These are phyloP conservation scores for Ceratobasidium sp. DNA, from an alignment of 1,284 basidiomycete species.

Conservation along the genomic window DNA sequence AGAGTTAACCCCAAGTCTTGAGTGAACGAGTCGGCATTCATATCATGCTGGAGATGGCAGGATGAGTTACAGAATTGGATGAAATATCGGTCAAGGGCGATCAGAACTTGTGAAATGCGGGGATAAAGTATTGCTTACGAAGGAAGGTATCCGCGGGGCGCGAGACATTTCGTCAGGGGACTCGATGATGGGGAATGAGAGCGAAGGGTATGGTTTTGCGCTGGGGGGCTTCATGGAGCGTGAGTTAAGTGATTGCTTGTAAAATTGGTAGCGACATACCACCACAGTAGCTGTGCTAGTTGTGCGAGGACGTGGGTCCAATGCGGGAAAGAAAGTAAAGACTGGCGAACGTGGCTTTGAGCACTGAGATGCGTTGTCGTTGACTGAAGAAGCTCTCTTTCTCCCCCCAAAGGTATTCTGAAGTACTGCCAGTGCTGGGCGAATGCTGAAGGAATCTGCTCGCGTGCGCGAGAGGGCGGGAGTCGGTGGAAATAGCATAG, in stretches of 20 bases:
- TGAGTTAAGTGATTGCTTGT: neutral
- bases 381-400: constrained; percentile 16
- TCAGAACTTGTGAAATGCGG: constrained; percentile 28
- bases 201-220: constrained; percentile 5
- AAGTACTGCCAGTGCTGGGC: constrained; percentile 25
- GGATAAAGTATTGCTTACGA: constrained; percentile 39
- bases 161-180: constrained; percentile 34
- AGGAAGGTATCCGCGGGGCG: constrained; percentile 36
- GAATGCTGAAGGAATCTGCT: constrained; percentile 28
- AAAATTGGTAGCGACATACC: neutral
- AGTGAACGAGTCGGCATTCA: constrained; percentile 11
- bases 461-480: constrained; percentile 11
- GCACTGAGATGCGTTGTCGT: constrained; percentile 8
- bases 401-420: constrained; percentile 33
- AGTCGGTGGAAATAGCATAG: constrained; percentile 9
- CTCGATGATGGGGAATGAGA: constrained; percentile 26
- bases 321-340: constrained; percentile 12
- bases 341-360: constrained; percentile 16
- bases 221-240: constrained; percentile 2
- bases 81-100: constrained; percentile 28
- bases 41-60: constrained; percentile 13
- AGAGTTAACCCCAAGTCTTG: constrained; percentile 30
- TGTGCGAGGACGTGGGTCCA: constrained; percentile 27
- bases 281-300: constrained; percentile 15
- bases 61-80: neutral